phyloP scores from a whole-genome alignment of 2,329 filamentous ascomycete species.

The Ophidiomyces ophidiicola region DNA sequence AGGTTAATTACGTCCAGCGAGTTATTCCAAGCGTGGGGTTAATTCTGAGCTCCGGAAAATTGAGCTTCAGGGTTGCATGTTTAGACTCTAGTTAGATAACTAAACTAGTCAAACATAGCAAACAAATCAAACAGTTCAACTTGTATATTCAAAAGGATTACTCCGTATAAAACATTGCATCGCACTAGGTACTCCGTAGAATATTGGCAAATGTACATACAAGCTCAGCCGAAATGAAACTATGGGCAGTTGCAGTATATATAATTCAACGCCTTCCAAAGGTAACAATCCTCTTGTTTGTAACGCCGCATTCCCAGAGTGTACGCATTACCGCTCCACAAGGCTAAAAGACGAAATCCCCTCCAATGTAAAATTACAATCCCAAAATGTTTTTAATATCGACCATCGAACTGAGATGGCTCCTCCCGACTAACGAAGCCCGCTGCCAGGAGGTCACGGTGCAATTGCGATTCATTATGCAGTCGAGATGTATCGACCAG shows the following conservation, averaged over 20 bases:
- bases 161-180: too few species aligned
- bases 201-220: too few species aligned
- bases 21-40: constrained; percentile 9
- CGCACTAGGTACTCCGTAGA: too few species aligned
- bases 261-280: background rate
- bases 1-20: background rate
- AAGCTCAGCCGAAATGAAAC: too few species aligned
- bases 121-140: constrained; percentile 8
- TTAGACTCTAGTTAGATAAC: too few species aligned
- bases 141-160: too few species aligned
- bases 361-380: constrained; percentile 10
- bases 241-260: too few species aligned
- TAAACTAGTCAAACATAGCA: too few species aligned
- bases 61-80: constrained; percentile 11
- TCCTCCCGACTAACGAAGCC: constrained; percentile 30
- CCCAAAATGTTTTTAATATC: constrained; percentile 13
- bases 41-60: constrained; percentile 9
- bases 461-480: constrained; percentile 29
- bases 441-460: constrained; percentile 30
- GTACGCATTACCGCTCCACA: background rate
- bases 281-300: background rate
- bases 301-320: background rate
- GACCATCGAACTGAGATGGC: constrained; percentile 23
- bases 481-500: constrained; percentile 28
- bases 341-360: background rate